These are phyloP conservation scores for Aspergillus brasiliensis DNA, from an alignment of 2,329 filamentous ascomycete species.

Conservation along the genomic window DNA sequence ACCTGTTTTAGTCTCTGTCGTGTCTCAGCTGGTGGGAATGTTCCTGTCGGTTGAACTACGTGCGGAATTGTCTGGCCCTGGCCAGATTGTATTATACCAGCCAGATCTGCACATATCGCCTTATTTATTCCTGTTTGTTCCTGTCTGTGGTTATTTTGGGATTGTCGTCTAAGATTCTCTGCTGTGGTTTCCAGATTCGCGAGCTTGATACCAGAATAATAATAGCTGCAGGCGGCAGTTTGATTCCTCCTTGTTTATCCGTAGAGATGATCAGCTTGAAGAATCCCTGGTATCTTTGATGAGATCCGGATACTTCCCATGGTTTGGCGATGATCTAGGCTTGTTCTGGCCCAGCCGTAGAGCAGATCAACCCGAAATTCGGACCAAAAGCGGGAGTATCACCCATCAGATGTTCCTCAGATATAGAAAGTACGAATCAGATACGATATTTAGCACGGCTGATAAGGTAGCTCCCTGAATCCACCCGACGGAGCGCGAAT, in stretches of 20 bases:
- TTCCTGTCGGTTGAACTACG: neutral
- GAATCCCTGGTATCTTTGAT: neutral
- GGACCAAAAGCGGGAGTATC: too few relatives aligned
- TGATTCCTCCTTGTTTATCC: neutral
- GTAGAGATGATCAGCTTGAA: neutral
- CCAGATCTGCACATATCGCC: slow-evolving; percentile 18
- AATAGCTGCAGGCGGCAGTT: slow-evolving; percentile 14
- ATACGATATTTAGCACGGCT: too few relatives aligned
- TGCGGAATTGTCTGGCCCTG: neutral
- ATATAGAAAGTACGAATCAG: too few relatives aligned
- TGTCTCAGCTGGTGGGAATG: neutral
- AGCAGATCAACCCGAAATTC: too few relatives aligned
- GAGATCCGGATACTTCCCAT: neutral
- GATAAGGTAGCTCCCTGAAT: too few relatives aligned
- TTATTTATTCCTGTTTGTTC: neutral
- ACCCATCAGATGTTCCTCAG: too few relatives aligned
- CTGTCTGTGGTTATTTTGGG: neutral
- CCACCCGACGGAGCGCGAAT: too few relatives aligned
- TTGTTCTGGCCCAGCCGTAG: neutral
- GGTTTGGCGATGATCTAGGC: neutral
- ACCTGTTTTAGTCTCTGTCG: slow-evolving; percentile 3
- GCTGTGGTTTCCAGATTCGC: neutral
- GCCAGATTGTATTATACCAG: slow-evolving; percentile 29
- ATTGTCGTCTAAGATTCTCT: neutral
- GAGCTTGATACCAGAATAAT: slow-evolving; percentile 7